Conservation (phyloP, 2,329 filamentous ascomycete genomes). For the Dothideomycetidae sp. region DNA sequence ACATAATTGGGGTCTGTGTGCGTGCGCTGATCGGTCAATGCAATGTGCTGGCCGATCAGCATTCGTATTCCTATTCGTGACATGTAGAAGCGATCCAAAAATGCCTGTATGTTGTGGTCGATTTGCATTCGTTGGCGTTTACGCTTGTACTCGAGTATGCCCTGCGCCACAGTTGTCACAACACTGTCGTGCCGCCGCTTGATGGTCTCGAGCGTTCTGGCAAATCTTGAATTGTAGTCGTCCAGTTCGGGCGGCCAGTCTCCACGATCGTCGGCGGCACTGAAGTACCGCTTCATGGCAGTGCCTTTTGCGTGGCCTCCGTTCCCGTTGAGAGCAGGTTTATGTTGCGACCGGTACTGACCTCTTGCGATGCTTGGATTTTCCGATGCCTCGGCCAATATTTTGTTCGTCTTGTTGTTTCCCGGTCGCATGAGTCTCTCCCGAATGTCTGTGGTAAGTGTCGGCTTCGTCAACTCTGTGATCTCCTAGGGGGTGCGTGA, state of each 20-base stretch:
- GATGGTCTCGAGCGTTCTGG: conserved; percentile 79
- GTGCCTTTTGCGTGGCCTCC: conserved; percentile 32
- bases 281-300: conserved; percentile 59
- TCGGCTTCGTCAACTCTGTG: conserved; percentile 67
- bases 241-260: conserved; percentile 91
- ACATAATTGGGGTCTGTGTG: conserved; percentile 87
- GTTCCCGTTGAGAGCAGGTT: conserved; percentile 37
- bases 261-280: conserved; percentile 66
- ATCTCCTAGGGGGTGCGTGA: no score
- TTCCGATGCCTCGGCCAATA: conserved; percentile 68
- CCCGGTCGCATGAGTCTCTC: conserved; percentile 61
- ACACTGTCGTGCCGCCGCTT: conserved; percentile 94
- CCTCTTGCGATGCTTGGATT: conserved; percentile 82
- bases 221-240: conserved; percentile 85
- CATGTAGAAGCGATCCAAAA: conserved; percentile 99
- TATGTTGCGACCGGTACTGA: conserved; percentile 54
- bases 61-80: conserved; percentile 97
- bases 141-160: conserved; percentile 95
- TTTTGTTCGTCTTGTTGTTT: conserved; percentile 45
- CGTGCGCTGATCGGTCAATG: conserved; percentile 82
- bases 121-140: conserved; percentile 96
- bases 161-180: conserved; percentile 94
- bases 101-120: conserved; percentile 90
- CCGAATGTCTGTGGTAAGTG: conserved; percentile 59
- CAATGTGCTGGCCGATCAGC: conserved; percentile 97